Base-by-base conservation (phyloP, 352 stramenopile species). In the Pilasporangium apinafurcum region DNA sequence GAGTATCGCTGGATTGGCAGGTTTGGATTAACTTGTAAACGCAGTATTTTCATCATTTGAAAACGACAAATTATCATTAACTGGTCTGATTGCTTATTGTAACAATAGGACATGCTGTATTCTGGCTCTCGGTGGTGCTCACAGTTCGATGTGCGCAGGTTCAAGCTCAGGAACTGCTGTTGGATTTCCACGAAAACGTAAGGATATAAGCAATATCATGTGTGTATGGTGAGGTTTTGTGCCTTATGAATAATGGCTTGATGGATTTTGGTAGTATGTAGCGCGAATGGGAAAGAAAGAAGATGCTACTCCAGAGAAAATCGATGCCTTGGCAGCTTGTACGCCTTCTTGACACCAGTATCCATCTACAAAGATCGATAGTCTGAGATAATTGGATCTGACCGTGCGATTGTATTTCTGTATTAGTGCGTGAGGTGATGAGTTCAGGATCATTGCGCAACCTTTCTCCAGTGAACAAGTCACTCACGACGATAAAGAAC, bases 91-190 rank as follows among this genome's bases (percentile, higher is more conserved):
- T 34, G 31, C 8, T 8, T 30, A 9, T 18, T 14, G n/a, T 24
- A 6, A 16, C 33, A 13, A n/a, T 33, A 83, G 76, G 55, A 0
- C 67, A 90, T 26, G 69, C 44, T 12, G 21, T 77, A 21, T 67
- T 83, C 38, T 67, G 62, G 43, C 30, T 90, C 34, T 81, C 69
- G 38, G 53, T 62, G 25, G 40, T 87, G 14, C 48, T 87, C 27
- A 58, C 81, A 48, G 44, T 85, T 14, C 68, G 76, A 26, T 84
- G 80, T 40, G 65, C 56, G 36, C 72, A 86, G 50, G 74, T 90
- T 28, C 78, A 90, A 26, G 68, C 64, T 13, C 48, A 59, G 5
- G 75, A 83, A 37, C 53, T 90, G 4, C 63, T 81, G 41, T 58
- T 80, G 12, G 65, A 87, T 39, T 76, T 90, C 29, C 60, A 68